Evolutionary conservation across 768 basidiomycete species (phyloP), one percentile per base, ranked within the genome.

Genomic region (Boletellus ananiceps): DNA sequence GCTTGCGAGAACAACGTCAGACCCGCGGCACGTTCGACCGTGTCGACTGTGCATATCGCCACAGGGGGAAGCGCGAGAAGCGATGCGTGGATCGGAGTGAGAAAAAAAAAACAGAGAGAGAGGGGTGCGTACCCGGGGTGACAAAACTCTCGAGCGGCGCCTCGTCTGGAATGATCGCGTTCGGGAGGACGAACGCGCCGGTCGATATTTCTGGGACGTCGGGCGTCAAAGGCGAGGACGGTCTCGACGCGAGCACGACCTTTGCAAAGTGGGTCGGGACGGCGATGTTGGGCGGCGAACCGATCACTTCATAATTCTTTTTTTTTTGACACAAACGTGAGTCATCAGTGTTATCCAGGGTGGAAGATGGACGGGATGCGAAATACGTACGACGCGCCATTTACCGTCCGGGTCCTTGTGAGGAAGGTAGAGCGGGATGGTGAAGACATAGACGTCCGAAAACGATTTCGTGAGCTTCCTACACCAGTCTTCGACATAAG

Each of bases 261-360:
- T 98, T 98, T 29, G 95, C 94, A 65, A 98, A 98, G 65, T 99
- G 96, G 5, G 96, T 98, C 2, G 96, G 96, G 15, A 99, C 96
- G 42, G 89, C 76, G 50, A 97, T 74, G 60, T 88, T 91, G 11
- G 93, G 92, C 11, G 93, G 91, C 15, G 78, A 79, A 0, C 96
- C 96, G 57, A 99, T 98, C 37, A 99, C 87, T 76, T 99, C 95
- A 64, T 98, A 83, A 3, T 80, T 84, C 93, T 97, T 31, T 38
- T n/a, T 23, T 36, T 4, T 25, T 19, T 19, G 19, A 19, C 19
- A 25, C 2, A 25, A 4, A 4, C 23, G 19, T 19, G 23, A 25
- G 23, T 7, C 23, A 25, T 25, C 23, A 25, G 23, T 25, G 23
- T 25, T 6, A 3, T 25, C 50, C 18, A 35, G 40, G 32, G 33